Percentiles rank a stretch among this genome's conserved stretches.
Conservation (phyloP, 2,329 filamentous ascomycete genomes). For the Xylariaceae sp. region DNA sequence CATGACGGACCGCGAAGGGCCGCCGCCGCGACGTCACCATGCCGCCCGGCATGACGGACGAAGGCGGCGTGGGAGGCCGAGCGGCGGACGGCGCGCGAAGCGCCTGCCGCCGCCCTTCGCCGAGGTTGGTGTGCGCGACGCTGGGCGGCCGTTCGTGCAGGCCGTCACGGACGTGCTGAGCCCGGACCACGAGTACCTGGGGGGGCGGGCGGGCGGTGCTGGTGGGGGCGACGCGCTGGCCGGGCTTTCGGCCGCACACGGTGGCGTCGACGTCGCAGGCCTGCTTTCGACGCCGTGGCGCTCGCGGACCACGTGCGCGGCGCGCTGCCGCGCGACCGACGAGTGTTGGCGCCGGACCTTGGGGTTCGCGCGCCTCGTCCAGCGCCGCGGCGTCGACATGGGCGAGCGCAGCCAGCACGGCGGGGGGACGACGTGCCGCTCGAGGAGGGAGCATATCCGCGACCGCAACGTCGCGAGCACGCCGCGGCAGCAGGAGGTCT, state of each 20-base stretch:
- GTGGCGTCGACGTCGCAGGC: conserved; percentile 35
- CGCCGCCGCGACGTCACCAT: conserved; percentile 27
- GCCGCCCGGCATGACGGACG: conserved; percentile 27
- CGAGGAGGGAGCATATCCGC: conserved; percentile 26
- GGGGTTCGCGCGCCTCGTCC: conserved; percentile 27
- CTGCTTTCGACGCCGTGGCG: conserved; percentile 27
- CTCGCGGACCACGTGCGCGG: conserved; percentile 27
- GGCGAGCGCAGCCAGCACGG: conserved; percentile 27
- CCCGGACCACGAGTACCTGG: conserved; percentile 26
- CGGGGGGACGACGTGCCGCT: conserved; percentile 20
- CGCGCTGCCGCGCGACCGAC: conserved; percentile 19
- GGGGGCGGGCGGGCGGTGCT: conserved; percentile 32
- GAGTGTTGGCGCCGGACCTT: conserved; percentile 28
- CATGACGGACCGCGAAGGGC: conserved; percentile 27
- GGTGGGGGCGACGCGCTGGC: conserved; percentile 36
- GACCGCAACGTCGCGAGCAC: conserved; percentile 28
- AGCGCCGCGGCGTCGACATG: conserved; percentile 28
- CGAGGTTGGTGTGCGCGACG: conserved; percentile 31
- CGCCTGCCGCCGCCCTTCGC: conserved; percentile 31
- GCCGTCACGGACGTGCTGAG: conserved; percentile 31
- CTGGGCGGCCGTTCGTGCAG: conserved; percentile 33
- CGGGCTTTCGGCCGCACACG: conserved; percentile 36
- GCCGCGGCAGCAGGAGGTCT: conserved; percentile 24
- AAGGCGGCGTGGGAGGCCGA: conserved; percentile 28
- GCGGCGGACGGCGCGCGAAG: conserved; percentile 21